Evolutionary conservation across 2,329 filamentous ascomycete species (phyloP), one percentile per base, ranked within the genome.

Genomic region (Kalmusia sp.): DNA sequence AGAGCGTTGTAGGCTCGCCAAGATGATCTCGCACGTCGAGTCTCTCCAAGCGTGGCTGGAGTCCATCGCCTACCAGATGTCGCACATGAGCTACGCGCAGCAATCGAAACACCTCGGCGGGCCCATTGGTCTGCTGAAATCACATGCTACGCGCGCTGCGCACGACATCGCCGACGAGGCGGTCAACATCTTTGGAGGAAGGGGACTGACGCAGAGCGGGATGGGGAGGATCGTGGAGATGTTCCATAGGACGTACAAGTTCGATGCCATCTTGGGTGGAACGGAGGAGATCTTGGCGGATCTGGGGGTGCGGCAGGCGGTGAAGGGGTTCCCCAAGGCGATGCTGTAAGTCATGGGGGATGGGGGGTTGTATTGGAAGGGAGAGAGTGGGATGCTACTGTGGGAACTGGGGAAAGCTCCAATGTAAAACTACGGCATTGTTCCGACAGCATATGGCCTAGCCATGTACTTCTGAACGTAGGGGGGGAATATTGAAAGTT

Each of bases 1-100:
- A n/a, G n/a, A 40, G 24, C n/a, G 34, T 15, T 14, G 40, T 52
- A 87, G 84, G 62, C 85, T 96, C 52, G 91, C 91, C 56, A 91
- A 90, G 71, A 95, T 96, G 90, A 95, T 96, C 61, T 85, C 89
- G 4, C 85, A 90, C 44, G 84, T 87, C 61, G 91, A 96, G 74
- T 82, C 89, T n/a, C 88, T 90, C 76, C 91, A 96, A 74, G 84
- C 91, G 17, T 96, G 90, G 90, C 84, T 95, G 43, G 91, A 96
- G 74, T 86, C 84, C 35, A 87, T 95, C 68, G 92, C 91, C 17
- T 91, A 92, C 79, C 91, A 96, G 71, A 96, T 96, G 91, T 89
- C 84, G 78, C 82, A 91, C 72, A 91, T 96, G 89, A 84, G 84
- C 28, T 95, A 96, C 75, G 81, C 83, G 49, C 78, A 93, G 70